These are phyloP conservation scores for Penicillium brasilianum DNA, from an alignment of 2,329 filamentous ascomycete genomes.

Conservation along the genomic window DNA sequence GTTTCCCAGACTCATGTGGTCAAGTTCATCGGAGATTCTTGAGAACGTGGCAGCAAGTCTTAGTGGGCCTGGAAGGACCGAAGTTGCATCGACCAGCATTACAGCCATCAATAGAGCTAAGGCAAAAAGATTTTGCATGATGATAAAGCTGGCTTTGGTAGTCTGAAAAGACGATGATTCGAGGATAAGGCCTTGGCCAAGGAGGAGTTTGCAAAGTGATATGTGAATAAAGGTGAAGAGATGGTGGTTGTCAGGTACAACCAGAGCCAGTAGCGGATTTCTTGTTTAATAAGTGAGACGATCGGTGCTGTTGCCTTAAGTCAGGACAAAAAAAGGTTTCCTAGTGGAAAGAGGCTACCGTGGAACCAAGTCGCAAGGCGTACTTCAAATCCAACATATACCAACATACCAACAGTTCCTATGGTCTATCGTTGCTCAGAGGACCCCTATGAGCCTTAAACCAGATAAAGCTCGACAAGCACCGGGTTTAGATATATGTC, in stretches of 20 bases:
- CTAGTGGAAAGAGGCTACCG: not conserved
- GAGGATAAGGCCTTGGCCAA: not conserved
- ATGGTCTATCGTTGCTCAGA: not conserved
- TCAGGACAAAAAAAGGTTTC: constrained; percentile 2
- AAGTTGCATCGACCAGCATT: constrained; percentile 4
- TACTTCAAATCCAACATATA: not conserved
- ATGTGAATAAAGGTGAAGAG: not conserved
- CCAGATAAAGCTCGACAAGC: not conserved
- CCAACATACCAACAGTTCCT: constrained; percentile 1
- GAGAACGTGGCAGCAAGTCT: constrained; percentile 25
- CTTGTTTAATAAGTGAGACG: constrained; percentile 6
- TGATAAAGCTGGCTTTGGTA: not conserved
- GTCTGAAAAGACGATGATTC: not conserved
- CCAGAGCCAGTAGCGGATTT: not conserved
- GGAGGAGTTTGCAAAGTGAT: not conserved
- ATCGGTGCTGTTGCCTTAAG: not conserved
- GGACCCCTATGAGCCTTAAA: not conserved
- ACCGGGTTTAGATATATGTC: too few species aligned
- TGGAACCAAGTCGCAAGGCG: not conserved
- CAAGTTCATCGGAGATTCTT: constrained; percentile 28
- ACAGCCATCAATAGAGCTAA: constrained; percentile 8
- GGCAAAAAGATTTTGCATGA: constrained; percentile 10
- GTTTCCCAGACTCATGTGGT: constrained; percentile 27
- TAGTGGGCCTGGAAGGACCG: constrained; percentile 21
- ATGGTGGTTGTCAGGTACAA: not conserved